A percentile compares a stretch with the other conserved stretches of the same genome.
phyloP scores from a whole-genome alignment of 345 rosid genomes.

The Gossypium herbaceum region DNA sequence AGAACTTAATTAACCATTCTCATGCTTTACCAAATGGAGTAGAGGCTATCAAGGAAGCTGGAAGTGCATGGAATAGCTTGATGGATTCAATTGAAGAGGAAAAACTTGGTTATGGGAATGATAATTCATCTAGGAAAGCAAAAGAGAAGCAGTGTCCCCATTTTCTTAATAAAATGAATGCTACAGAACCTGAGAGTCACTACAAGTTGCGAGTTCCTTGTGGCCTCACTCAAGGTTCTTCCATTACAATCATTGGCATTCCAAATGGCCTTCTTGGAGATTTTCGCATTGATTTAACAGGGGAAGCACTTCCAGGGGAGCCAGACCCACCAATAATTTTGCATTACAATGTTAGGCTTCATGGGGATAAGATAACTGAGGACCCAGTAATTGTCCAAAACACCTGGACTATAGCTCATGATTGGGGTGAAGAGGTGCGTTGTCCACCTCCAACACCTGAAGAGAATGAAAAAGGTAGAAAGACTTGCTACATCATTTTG shows the following conservation, averaged over 20 bases:
- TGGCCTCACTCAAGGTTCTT: constrained; percentile 93
- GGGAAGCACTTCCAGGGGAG: constrained; percentile 97
- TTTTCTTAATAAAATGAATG: constrained; percentile 76
- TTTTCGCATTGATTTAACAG: constrained; percentile 80
- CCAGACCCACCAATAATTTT: constrained; percentile 93
- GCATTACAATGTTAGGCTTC: constrained; percentile 95
- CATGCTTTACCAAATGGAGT: constrained; percentile 67
- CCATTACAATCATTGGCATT: constrained; percentile 82
- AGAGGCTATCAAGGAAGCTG: constrained; percentile 89
- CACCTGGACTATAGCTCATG: constrained; percentile 88
- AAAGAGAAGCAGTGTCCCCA: constrained; percentile 84
- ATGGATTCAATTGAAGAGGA: constrained; percentile 69
- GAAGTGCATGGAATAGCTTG: constrained; percentile 76
- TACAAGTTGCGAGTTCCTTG: constrained; percentile 70
- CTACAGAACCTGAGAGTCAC: constrained; percentile 48
- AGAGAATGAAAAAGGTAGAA: constrained; percentile 65
- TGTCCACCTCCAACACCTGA: constrained; percentile 83
- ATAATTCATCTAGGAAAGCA: constrained; percentile 37
- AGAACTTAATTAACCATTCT: constrained; percentile 54
- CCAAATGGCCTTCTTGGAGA: constrained; percentile 88
- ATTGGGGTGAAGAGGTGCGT: constrained; percentile 97
- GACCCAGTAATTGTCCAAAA: constrained; percentile 97
- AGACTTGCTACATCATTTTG: neutral
- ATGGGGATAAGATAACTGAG: constrained; percentile 90
- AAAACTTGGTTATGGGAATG: constrained; percentile 44